Evolutionary conservation across 768 basidiomycete species (phyloP).

Genomic region (Termitomyces sp.): DNA sequence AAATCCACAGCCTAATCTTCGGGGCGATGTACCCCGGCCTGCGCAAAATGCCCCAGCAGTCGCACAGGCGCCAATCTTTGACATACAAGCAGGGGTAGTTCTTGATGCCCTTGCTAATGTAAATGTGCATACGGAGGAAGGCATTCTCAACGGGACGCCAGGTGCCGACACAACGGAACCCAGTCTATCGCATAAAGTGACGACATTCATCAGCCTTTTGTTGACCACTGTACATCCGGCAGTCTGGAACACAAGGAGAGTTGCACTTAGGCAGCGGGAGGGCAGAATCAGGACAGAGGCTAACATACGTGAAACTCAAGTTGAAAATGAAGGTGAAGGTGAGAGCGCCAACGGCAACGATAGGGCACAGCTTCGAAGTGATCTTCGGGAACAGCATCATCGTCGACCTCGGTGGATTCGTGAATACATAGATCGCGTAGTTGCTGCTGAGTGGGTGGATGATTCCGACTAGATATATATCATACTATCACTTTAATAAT

Average conservation of each 20-base stretch:
- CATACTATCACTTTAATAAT: conserved; percentile 12
- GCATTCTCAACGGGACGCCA: conserved; percentile 30
- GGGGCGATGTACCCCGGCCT: conserved; percentile 13
- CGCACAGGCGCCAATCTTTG: conserved; percentile 14
- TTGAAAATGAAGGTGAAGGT: conserved; percentile 23
- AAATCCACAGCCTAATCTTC: conserved; percentile 10
- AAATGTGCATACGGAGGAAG: conserved; percentile 53
- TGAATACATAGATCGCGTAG: conserved; percentile 59
- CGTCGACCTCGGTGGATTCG: conserved; percentile 57
- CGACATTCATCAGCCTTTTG: conserved; percentile 51
- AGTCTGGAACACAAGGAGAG: conserved; percentile 64
- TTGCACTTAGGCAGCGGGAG: conserved; percentile 54
- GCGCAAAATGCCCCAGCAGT: conserved; percentile 14
- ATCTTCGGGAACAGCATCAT: conserved; percentile 42
- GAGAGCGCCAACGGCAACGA: conserved; percentile 21
- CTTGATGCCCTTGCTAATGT: conserved; percentile 52
- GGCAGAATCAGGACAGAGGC: conserved; percentile 64
- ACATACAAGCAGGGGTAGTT: conserved; percentile 26
- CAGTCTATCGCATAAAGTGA: conserved; percentile 39
- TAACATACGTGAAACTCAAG: conserved; percentile 31
- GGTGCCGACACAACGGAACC: conserved; percentile 35
- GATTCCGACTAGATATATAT: conserved; percentile 40
- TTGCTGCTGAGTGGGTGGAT: conserved; percentile 63
- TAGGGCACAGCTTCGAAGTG: conserved; percentile 32
- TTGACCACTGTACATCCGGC: conserved; percentile 65